Evolutionary conservation across 768 basidiomycete genomes (phyloP).

Genomic region (Xanthoconium purpureum): DNA sequence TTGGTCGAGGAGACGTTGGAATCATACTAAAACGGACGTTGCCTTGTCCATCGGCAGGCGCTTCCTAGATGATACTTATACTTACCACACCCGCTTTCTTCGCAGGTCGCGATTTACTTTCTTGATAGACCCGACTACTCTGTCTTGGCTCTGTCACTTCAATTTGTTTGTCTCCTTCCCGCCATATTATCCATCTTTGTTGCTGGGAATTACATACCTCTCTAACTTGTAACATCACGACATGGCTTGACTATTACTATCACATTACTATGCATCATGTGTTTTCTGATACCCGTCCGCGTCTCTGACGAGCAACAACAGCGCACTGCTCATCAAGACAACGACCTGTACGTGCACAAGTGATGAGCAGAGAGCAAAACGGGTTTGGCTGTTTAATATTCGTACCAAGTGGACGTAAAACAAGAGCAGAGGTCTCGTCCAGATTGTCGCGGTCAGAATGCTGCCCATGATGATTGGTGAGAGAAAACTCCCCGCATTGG

Average conservation of each 20-base stretch:
- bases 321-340: constrained; percentile 13
- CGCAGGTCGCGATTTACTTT: too few relatives aligned
- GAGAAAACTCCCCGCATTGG: constrained; percentile 16
- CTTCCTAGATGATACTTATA: too few relatives aligned
- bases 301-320: constrained; percentile 26
- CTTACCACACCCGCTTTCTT: too few relatives aligned
- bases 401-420: constrained; percentile 28
- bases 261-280: constrained; percentile 2
- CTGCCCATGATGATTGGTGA: constrained; percentile 33
- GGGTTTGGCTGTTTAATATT: not conserved
- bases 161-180: too few relatives aligned
- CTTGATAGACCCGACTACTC: too few relatives aligned
- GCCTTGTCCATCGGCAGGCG: not conserved
- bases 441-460: constrained; percentile 25
- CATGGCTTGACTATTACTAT: not conserved
- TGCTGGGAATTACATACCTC: too few relatives aligned
- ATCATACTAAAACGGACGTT: not conserved
- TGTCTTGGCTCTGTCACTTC: too few relatives aligned
- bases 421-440: constrained; percentile 17
- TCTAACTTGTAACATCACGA: too few relatives aligned
- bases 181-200: too few relatives aligned
- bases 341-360: constrained; percentile 7
- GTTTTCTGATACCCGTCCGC: constrained; percentile 14
- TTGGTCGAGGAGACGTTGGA: not conserved
- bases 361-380: not conserved